Conservation (phyloP, 345 rosid genomes). For the Linum tenue region DNA sequence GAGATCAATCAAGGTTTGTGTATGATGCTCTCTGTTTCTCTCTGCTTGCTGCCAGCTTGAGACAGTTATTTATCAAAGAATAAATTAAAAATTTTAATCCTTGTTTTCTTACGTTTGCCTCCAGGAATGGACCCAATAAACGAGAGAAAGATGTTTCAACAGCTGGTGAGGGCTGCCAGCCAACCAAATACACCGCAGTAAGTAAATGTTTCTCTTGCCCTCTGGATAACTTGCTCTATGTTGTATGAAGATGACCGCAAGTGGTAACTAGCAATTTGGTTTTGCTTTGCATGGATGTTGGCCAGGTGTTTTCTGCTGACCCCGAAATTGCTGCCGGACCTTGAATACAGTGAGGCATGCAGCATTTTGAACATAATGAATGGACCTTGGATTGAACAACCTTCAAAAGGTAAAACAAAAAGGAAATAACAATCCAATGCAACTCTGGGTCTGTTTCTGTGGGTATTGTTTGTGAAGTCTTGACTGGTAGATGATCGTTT, state of each 20-base stretch:
- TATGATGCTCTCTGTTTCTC: background rate
- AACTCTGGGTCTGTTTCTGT: too few species aligned
- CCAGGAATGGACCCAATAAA: constrained; percentile 95
- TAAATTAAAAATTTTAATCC: background rate
- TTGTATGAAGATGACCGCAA: too few species aligned
- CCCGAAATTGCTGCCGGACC: constrained; percentile 76
- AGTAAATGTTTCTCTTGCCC: constrained; percentile 11
- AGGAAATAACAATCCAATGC: too few species aligned
- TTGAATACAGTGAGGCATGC: constrained; percentile 85
- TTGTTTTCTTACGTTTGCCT: constrained; percentile 2
- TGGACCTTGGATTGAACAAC: constrained; percentile 84
- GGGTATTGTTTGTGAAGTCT: too few species aligned
- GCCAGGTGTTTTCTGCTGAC: constrained; percentile 82
- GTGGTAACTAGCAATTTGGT: background rate
- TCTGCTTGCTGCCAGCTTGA: background rate
- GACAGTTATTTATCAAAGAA: background rate
- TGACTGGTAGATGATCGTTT: too few species aligned
- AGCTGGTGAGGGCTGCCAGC: constrained; percentile 88
- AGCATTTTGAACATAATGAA: constrained; percentile 90
- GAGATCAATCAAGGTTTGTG: constrained; percentile 89
- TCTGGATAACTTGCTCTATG: background rate
- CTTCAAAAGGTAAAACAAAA: constrained; percentile 52
- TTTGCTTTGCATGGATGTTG: constrained; percentile 2
- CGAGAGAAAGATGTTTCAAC: constrained; percentile 98
- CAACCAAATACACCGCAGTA: constrained; percentile 94